phyloP scores from a whole-genome alignment of 495 filamentous ascomycete genomes.

The Oidiodendron maius region DNA sequence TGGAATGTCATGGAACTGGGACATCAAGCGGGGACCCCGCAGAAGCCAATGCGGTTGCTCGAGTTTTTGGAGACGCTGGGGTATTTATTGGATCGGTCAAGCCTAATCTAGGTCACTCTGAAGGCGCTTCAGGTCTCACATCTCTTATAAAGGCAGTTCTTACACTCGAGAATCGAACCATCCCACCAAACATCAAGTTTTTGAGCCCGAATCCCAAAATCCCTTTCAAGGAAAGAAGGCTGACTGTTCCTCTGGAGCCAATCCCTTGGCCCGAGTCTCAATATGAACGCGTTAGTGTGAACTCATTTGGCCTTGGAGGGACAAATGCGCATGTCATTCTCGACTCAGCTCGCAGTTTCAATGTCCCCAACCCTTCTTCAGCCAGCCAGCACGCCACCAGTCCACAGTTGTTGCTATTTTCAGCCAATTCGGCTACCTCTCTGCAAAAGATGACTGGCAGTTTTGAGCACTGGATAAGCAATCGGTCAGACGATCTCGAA shows the following conservation, averaged over 20 bases:
- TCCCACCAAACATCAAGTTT: constrained; percentile 40
- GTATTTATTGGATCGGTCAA: constrained; percentile 14
- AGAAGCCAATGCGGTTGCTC: constrained; percentile 47
- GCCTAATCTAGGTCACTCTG: constrained; percentile 35
- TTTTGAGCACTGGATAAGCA: constrained; percentile 12
- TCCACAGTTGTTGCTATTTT: not conserved
- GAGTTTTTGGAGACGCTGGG: constrained; percentile 29
- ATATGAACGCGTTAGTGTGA: constrained; percentile 11
- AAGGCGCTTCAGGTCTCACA: constrained; percentile 50
- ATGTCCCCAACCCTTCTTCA: not conserved
- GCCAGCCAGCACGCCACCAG: not conserved
- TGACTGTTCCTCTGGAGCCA: constrained; percentile 19
- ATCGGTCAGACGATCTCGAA: constrained; percentile 7
- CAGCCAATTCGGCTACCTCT: not conserved
- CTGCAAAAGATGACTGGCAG: not conserved
- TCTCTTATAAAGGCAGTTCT: constrained; percentile 51
- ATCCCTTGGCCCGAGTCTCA: constrained; percentile 10
- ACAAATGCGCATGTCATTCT: no score
- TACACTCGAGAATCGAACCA: constrained; percentile 49
- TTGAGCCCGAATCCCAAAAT: constrained; percentile 28
- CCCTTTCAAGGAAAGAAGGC: constrained; percentile 26
- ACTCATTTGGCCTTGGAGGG: constrained; percentile 52
- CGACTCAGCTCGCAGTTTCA: constrained; percentile 35
- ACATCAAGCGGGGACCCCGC: constrained; percentile 39
- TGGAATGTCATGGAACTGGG: constrained; percentile 39